Percentiles rank a stretch among this genome's conserved stretches.
Evolutionary conservation across 1,284 basidiomycete genomes (phyloP).

Genomic region (Ustilago cynodontis): DNA sequence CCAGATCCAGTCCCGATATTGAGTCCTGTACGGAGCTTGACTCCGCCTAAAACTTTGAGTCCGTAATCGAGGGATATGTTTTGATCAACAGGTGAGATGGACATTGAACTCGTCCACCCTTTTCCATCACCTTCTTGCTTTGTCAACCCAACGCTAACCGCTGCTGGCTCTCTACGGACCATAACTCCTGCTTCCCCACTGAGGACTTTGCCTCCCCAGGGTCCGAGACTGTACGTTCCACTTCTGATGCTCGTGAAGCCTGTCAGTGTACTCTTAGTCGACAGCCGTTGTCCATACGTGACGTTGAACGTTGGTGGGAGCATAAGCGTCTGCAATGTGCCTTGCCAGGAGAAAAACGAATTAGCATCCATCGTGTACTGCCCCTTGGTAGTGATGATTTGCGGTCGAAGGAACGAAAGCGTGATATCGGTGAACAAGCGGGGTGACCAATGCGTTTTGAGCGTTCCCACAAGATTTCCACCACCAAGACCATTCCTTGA

Average conservation of each 20-base stretch:
- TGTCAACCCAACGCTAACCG: conserved; percentile 60
- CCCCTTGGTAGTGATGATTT: conserved; percentile 70
- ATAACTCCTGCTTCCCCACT: conserved; percentile 14
- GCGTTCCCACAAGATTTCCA: conserved; percentile 75
- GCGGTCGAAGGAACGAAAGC: conserved; percentile 72
- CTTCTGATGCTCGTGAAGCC: conserved; percentile 69
- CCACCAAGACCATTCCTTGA: conserved; percentile 71
- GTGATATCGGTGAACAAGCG: conserved; percentile 71
- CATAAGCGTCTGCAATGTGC: conserved; percentile 55
- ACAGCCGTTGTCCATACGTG: conserved; percentile 71
- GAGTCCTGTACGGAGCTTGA: conserved; percentile 72
- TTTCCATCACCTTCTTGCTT: conserved; percentile 50
- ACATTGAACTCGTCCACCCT: conserved; percentile 62
- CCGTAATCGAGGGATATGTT: conserved; percentile 70
- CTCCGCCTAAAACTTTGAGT: conserved; percentile 70
- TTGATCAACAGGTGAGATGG: conserved; percentile 51
- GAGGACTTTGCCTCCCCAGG: conserved; percentile 69
- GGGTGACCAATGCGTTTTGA: conserved; percentile 78
- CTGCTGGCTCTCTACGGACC: conserved; percentile 50
- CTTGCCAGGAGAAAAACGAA: conserved; percentile 70
- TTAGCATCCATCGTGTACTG: conserved; percentile 72
- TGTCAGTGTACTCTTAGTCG: conserved; percentile 49
- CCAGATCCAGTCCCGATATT: conserved; percentile 64
- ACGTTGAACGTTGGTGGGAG: conserved; percentile 71
- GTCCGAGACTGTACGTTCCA: conserved; percentile 71